Conservation (phyloP, 345 rosid species). For the Xanthoceras sorbifolium region DNA sequence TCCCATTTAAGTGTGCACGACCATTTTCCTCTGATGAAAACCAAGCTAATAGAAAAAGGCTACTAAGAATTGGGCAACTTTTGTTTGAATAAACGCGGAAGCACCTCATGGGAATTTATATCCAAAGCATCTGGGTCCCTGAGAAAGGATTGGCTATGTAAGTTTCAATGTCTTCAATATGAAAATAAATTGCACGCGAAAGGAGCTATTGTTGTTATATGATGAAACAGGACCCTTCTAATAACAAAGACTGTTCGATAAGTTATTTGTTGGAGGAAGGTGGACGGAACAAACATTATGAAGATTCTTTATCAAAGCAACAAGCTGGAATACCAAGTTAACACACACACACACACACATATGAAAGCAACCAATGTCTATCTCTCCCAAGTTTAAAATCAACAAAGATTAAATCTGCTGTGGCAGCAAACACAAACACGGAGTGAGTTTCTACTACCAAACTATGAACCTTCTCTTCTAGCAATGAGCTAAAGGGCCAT, state of each 20-base stretch:
- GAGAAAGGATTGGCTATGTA: slow-evolving; percentile 21
- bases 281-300: neutral
- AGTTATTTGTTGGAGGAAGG: neutral
- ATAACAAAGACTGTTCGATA: neutral
- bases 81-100: slow-evolving; percentile 85
- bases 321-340: no score
- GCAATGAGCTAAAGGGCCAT: neutral
- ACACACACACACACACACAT: neutral
- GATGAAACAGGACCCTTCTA: neutral
- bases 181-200: neutral
- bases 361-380: slow-evolving; percentile 12
- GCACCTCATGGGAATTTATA: slow-evolving; percentile 70
- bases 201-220: neutral
- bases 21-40: slow-evolving; percentile 12
- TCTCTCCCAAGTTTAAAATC: neutral
- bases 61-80: slow-evolving; percentile 39
- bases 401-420: neutral
- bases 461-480: neutral
- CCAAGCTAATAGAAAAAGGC: neutral
- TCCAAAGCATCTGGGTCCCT: slow-evolving; percentile 90
- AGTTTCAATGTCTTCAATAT: slow-evolving; percentile 1
- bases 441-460: neutral
- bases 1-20: neutral
- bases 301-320: neutral
- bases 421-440: neutral